Conservation (phyloP, 768 basidiomycete genomes). For the Hypsizygus marmoreus region DNA sequence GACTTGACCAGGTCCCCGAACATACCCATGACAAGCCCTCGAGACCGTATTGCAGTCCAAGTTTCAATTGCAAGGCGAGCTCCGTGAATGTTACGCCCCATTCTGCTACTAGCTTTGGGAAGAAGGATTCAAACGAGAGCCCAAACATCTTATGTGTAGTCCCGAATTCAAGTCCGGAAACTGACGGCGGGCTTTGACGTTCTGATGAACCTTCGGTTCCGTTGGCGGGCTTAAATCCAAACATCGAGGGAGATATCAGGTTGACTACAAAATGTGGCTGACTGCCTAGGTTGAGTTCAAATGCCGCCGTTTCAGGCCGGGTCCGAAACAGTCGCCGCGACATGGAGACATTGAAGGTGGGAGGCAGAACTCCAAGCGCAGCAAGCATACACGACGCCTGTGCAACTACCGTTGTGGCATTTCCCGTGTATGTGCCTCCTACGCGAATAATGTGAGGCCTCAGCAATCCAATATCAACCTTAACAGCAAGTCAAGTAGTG, state of each 20-base stretch:
- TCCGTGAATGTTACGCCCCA: constrained; percentile 55
- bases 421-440: constrained; percentile 50
- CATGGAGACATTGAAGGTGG: constrained; percentile 44
- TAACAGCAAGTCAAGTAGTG: constrained; percentile 15
- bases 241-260: constrained; percentile 43
- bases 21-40: constrained; percentile 43
- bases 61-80: constrained; percentile 53
- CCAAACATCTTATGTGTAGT: constrained; percentile 51
- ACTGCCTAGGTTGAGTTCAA: constrained; percentile 38
- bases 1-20: constrained; percentile 51
- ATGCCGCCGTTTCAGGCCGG: constrained; percentile 46
- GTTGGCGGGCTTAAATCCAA: constrained; percentile 28
- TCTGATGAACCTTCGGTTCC: constrained; percentile 20
- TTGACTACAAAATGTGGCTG: constrained; percentile 41
- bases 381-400: constrained; percentile 38
- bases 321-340: constrained; percentile 54
- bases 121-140: constrained; percentile 44
- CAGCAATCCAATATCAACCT: constrained; percentile 17
- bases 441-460: constrained; percentile 47
- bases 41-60: constrained; percentile 50
- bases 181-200: constrained; percentile 39
- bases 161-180: constrained; percentile 50
- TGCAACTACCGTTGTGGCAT: constrained; percentile 45
- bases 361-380: constrained; percentile 31
- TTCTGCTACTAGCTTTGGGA: constrained; percentile 53